These are phyloP conservation scores for Draba incana DNA, from an alignment of 345 rosid genomes.

Conservation along the genomic window DNA sequence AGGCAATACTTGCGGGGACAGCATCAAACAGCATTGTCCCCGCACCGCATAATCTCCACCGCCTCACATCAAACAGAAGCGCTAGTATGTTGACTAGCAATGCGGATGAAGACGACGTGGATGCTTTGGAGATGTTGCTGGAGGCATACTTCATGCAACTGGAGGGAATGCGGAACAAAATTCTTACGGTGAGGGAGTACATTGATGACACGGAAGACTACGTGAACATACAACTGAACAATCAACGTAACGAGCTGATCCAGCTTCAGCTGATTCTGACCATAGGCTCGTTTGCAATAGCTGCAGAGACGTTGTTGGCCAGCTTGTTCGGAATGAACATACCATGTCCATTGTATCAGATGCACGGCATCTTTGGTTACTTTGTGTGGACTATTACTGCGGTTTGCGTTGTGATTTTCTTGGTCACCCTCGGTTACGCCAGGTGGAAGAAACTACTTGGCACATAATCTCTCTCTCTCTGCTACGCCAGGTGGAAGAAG, in stretches of 20 bases:
- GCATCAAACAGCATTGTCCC: constrained; percentile 48
- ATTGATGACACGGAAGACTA: constrained; percentile 96
- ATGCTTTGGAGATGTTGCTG: constrained; percentile 90
- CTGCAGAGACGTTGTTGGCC: constrained; percentile 66
- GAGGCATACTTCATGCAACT: constrained; percentile 97
- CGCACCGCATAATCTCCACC: constrained; percentile 46
- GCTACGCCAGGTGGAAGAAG: constrained; percentile 95
- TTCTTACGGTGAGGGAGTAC: constrained; percentile 90
- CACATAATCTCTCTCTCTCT: constrained; percentile 45
- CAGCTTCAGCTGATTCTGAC: constrained; percentile 81
- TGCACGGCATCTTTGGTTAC: constrained; percentile 52
- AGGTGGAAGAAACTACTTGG: constrained; percentile 95
- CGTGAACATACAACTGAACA: constrained; percentile 86
- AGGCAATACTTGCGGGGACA: constrained; percentile 52
- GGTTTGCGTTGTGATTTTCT: constrained; percentile 58
- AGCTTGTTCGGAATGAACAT: constrained; percentile 82
- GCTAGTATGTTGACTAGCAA: constrained; percentile 64
- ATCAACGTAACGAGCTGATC: constrained; percentile 89
- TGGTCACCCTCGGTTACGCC: constrained; percentile 82
- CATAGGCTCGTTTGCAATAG: constrained; percentile 78
- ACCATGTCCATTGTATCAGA: constrained; percentile 49
- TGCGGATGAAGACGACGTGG: constrained; percentile 66
- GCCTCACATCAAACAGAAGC: constrained; percentile 60
- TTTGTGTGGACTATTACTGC: constrained; percentile 60
- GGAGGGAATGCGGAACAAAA: constrained; percentile 92